These are phyloP conservation scores for Candida freyschussii DNA, from an alignment of 1,139 yeast species.

Conservation along the genomic window DNA sequence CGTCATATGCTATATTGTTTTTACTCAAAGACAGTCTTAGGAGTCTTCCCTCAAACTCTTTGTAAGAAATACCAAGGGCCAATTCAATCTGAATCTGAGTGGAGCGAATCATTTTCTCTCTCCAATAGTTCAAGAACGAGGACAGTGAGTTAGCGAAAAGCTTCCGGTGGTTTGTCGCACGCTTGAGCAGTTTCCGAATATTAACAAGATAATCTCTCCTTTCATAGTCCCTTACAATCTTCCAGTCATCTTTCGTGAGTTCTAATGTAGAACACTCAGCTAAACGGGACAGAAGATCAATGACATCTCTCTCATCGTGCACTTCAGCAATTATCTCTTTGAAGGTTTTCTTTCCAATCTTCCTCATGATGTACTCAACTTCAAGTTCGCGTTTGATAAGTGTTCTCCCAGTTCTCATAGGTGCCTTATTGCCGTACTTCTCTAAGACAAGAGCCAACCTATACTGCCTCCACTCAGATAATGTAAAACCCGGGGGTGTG, in stretches of 20 bases:
- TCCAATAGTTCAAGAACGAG: constrained; percentile 12
- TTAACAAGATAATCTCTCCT: background rate
- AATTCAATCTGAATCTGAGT: constrained; percentile 5
- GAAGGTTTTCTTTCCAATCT: constrained; percentile 12
- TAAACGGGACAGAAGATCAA: constrained; percentile 6
- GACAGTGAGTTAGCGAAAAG: background rate
- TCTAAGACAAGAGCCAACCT: constrained; percentile 7
- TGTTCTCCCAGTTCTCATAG: constrained; percentile 9
- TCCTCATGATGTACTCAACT: constrained; percentile 10
- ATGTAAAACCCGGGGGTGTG: constrained; percentile 17
- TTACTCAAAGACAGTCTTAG: too few relatives aligned
- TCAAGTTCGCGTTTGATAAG: background rate
- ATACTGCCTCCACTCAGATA: constrained; percentile 13
- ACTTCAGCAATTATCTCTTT: background rate
- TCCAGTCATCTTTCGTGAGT: constrained; percentile 6
- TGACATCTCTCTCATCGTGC: constrained; percentile 1
- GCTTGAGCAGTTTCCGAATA: constrained; percentile 1
- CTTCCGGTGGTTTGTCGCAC: background rate
- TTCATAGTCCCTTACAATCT: constrained; percentile 1
- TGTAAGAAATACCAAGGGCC: constrained; percentile 4
- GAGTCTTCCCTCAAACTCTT: constrained; percentile 12
- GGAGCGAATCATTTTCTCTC: constrained; percentile 9
- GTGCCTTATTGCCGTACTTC: background rate
- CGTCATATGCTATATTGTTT: too few relatives aligned
- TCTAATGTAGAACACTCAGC: constrained; percentile 8